Conservation (phyloP, 768 basidiomycete species). For the Cystofilobasidium capitatum region DNA sequence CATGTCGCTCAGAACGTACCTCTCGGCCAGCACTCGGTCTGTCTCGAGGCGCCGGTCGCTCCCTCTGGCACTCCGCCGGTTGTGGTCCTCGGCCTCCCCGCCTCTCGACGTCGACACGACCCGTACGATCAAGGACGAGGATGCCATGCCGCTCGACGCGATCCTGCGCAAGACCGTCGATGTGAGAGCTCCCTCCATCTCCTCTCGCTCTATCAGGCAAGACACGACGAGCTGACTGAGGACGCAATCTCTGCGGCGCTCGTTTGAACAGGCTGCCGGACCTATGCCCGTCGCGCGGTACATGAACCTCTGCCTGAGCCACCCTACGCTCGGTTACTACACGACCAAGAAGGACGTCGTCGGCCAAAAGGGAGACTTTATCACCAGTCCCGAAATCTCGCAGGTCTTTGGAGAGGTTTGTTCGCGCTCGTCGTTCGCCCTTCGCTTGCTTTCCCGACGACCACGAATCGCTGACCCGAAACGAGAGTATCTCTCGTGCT, state of each 20-base stretch:
- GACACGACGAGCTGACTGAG: background rate
- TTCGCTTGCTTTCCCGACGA: background rate
- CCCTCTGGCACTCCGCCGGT: background rate
- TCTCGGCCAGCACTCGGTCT: too few relatives aligned
- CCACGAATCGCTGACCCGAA: slow-evolving; percentile 28
- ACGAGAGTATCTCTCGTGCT: background rate
- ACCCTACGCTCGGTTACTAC: slow-evolving; percentile 89
- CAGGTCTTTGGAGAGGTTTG: slow-evolving; percentile 93
- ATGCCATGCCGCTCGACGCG: slow-evolving; percentile 4
- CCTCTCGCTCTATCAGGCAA: background rate
- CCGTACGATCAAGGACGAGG: background rate
- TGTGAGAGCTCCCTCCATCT: slow-evolving; percentile 2
- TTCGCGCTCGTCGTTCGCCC: slow-evolving; percentile 33
- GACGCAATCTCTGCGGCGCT: too few relatives aligned
- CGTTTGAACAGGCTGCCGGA: slow-evolving; percentile 60
- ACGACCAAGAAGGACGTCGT: slow-evolving; percentile 60
- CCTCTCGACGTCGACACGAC: slow-evolving; percentile 22
- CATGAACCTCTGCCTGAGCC: slow-evolving; percentile 82
- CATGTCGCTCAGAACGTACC: too few relatives aligned
- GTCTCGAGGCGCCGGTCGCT: too few relatives aligned
- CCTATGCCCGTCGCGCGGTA: slow-evolving; percentile 80
- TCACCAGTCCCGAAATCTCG: slow-evolving; percentile 91
- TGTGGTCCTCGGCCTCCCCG: background rate
- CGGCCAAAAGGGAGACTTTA: slow-evolving; percentile 81
- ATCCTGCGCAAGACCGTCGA: slow-evolving; percentile 23